Base-by-base conservation (phyloP, 73 alveolate genomes). In the Chromera velia region DNA sequence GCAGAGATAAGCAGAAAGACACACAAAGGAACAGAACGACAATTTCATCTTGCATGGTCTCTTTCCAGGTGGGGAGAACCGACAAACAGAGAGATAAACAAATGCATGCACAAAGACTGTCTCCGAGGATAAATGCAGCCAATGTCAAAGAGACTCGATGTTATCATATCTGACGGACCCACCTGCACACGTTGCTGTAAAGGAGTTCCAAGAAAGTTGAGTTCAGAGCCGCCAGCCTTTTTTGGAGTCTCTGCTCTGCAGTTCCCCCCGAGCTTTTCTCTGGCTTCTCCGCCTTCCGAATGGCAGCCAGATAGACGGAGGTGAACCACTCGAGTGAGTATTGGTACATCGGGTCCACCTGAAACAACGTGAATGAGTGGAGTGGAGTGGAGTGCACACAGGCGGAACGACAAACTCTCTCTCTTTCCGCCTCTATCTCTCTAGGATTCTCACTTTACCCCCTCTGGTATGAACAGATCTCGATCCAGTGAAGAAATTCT, bases 311-410 rank as follows among this genome's bases (percentile, higher is more conserved):
- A 75, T 83, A 91, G 82, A 91, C 76, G 55, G 82, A 84, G 81
- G 87, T 87, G 76, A 73, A 83, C 95, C 95, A 91, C 80, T 94
- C 96, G 22, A 96, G 91, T 31, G 98, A 89, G 90, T 94, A 96
- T 89, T 96, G 95, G 86, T 96, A 96, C 98, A 95, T 93, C 28
- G 92, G 94, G 84, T 96, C 99, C 62, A 95, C 93, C 85, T 92
- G 95, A 67, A 84, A 40, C 22, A 93, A 91, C n/a, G n/a, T n/a
- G 30, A 92, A 84, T 81, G 88, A 88, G 84, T 82, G 88, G 80
- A 89, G 83, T 33, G 92, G 74, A 62, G 94, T 90, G 64, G 94
- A 91, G 63, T 95, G 74, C 75, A 86, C 88, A 33, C 95, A 96
- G 27, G 96, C 98, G 62, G 96, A 96, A 31, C 93, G 86, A 86